Percentiles rank a stretch among this genome's conserved stretches.
Evolutionary conservation across 495 filamentous ascomycete species (phyloP).

Genomic region (Saxispiralis lemnorum): DNA sequence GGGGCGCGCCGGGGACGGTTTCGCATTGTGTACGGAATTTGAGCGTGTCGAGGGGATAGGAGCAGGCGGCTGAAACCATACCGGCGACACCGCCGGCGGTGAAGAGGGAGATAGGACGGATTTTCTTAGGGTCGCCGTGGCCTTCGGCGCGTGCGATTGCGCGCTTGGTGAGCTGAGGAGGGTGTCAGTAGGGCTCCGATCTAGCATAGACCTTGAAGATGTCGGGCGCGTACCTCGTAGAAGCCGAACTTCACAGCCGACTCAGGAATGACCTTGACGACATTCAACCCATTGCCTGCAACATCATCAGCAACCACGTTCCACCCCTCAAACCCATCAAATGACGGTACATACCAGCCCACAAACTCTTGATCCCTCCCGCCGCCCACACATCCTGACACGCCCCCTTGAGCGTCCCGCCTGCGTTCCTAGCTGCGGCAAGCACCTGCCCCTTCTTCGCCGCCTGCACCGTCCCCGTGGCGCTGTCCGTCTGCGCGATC

Average conservation of each 20-base stretch:
- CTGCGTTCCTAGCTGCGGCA: slow-evolving; percentile 45
- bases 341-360: slow-evolving; percentile 52
- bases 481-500: slow-evolving; percentile 66
- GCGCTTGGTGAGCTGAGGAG: slow-evolving; percentile 60
- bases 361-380: slow-evolving; percentile 81
- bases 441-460: slow-evolving; percentile 55
- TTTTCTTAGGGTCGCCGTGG: slow-evolving; percentile 59
- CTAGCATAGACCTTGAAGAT: background rate
- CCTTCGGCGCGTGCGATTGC: slow-evolving; percentile 75
- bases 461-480: slow-evolving; percentile 41
- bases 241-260: slow-evolving; percentile 94
- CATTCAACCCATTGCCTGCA: slow-evolving; percentile 86
- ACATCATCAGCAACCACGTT: slow-evolving; percentile 21
- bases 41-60: slow-evolving; percentile 91
- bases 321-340: too few species aligned
- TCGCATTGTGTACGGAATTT: slow-evolving; percentile 98
- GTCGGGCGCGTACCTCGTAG: slow-evolving; percentile 45
- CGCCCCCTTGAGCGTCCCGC: slow-evolving; percentile 52
- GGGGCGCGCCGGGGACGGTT: slow-evolving; percentile 65
- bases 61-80: slow-evolving; percentile 82
- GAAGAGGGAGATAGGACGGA: slow-evolving; percentile 72
- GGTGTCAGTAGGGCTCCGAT: slow-evolving; percentile 6
- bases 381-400: slow-evolving; percentile 59
- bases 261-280: slow-evolving; percentile 94
- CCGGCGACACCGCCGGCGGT: slow-evolving; percentile 82